phyloP scores from a whole-genome alignment of 495 filamentous ascomycete genomes.

The Penicillium ochrochloron region DNA sequence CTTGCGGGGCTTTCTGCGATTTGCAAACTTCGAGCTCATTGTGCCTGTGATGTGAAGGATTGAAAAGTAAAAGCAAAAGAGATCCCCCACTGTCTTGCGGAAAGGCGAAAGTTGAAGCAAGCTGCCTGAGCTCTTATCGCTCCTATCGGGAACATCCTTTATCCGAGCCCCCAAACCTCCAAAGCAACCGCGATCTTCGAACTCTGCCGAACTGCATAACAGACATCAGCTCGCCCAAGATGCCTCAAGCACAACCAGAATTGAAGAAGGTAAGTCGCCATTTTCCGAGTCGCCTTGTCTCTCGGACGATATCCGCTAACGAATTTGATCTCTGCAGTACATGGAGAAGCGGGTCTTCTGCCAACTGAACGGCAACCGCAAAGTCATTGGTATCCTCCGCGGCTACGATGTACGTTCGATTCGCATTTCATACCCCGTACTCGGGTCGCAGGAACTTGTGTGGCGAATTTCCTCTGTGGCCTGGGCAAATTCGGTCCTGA shows the following conservation, averaged over 20 bases:
- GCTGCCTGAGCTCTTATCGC: conserved; percentile 35
- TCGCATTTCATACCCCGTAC: neutral
- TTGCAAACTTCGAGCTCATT: conserved; percentile 69
- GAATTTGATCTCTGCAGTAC: conserved; percentile 65
- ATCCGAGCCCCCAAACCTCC: conserved; percentile 38
- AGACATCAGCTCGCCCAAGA: conserved; percentile 54
- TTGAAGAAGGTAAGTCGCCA: conserved; percentile 81
- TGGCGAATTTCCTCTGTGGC: neutral
- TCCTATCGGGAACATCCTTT: conserved; percentile 40
- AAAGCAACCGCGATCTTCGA: conserved; percentile 26
- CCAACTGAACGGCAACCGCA: conserved; percentile 95
- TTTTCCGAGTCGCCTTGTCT: neutral
- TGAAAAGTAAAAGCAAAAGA: conserved; percentile 5
- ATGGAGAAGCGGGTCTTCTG: conserved; percentile 99
- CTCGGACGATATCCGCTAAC: conserved; percentile 15
- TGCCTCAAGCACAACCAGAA: conserved; percentile 99
- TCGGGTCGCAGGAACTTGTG: neutral
- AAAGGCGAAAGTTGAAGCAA: conserved; percentile 12
- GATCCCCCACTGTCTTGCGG: neutral
- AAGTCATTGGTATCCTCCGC: conserved; percentile 91
- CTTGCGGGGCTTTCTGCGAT: conserved; percentile 74
- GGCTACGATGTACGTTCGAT: conserved; percentile 84
- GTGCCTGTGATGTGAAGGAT: conserved; percentile 9
- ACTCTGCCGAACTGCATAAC: conserved; percentile 22
- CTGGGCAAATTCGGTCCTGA: neutral